Evolutionary conservation across 805 yeast species (phyloP).

Genomic region (Ogataea trehaloabstinens): DNA sequence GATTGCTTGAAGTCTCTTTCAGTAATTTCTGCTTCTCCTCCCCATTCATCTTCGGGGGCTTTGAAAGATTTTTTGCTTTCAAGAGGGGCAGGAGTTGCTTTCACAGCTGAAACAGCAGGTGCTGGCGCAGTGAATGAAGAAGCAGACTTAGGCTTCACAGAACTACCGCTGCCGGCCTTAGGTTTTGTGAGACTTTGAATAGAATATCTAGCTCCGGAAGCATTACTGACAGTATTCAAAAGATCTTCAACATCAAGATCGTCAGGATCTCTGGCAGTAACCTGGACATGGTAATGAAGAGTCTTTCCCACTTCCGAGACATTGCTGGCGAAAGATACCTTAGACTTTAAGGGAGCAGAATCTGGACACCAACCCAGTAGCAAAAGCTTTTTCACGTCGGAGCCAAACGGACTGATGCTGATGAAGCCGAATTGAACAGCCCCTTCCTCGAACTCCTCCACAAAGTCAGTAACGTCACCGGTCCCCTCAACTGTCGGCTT

Average conservation of each 20-base stretch:
- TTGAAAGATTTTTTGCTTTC: background rate
- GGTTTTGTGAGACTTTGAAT: slow-evolving; percentile 40
- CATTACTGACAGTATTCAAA: slow-evolving; percentile 73
- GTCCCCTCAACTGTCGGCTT: slow-evolving; percentile 51
- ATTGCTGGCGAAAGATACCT: slow-evolving; percentile 74
- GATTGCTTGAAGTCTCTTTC: slow-evolving; percentile 50
- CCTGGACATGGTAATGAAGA: slow-evolving; percentile 90
- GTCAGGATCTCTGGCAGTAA: slow-evolving; percentile 92
- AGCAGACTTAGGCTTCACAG: slow-evolving; percentile 27
- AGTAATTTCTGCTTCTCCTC: slow-evolving; percentile 57
- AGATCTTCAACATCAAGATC: slow-evolving; percentile 82
- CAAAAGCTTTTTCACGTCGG: slow-evolving; percentile 80
- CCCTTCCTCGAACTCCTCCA: slow-evolving; percentile 80
- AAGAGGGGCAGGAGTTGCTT: slow-evolving; percentile 14
- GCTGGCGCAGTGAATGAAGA: slow-evolving; percentile 20
- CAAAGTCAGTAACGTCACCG: slow-evolving; percentile 73
- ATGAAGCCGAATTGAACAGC: slow-evolving; percentile 88
- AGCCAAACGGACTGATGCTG: slow-evolving; percentile 86
- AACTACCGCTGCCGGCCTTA: slow-evolving; percentile 4
- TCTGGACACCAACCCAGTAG: slow-evolving; percentile 98
- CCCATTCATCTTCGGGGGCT: slow-evolving; percentile 59
- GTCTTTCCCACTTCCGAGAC: slow-evolving; percentile 71
- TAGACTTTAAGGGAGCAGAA: slow-evolving; percentile 77
- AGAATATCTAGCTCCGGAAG: slow-evolving; percentile 95
- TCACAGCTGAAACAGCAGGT: slow-evolving; percentile 21